phyloP scores from a whole-genome alignment of 2,329 filamentous ascomycete genomes.

The Exophiala dermatitidis region DNA sequence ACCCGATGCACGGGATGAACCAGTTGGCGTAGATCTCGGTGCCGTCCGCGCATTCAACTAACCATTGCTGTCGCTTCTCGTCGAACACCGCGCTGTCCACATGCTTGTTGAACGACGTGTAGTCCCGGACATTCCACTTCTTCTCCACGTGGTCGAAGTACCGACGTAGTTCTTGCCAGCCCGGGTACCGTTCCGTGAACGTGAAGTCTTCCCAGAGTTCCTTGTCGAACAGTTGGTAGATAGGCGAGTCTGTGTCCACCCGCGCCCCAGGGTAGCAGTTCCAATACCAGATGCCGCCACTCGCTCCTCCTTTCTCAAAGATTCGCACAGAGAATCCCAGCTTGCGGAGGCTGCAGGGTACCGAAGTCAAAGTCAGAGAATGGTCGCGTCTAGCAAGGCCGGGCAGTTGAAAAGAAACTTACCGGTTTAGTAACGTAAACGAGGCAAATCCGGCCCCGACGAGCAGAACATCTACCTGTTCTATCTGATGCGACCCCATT shows the following conservation, averaged over 20 bases:
- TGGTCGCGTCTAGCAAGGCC: neutral
- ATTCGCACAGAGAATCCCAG: slow-evolving; percentile 44
- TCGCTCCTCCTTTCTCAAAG: slow-evolving; percentile 46
- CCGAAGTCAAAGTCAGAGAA: neutral
- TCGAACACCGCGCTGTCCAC: slow-evolving; percentile 36
- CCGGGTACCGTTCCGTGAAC: slow-evolving; percentile 37
- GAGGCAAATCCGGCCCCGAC: slow-evolving; percentile 36
- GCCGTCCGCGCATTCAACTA: slow-evolving; percentile 18
- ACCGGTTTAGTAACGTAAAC: slow-evolving; percentile 43
- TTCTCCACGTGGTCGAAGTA: slow-evolving; percentile 41
- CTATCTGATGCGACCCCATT: slow-evolving; percentile 19
- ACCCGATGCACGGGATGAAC: slow-evolving; percentile 37
- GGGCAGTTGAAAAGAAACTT: neutral
- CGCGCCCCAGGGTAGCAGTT: slow-evolving; percentile 37
- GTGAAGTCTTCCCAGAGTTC: slow-evolving; percentile 42
- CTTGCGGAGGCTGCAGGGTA: slow-evolving; percentile 38
- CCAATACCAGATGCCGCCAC: slow-evolving; percentile 36
- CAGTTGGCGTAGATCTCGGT: slow-evolving; percentile 14
- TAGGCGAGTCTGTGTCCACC: slow-evolving; percentile 21
- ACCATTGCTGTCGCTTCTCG: slow-evolving; percentile 21
- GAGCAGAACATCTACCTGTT: slow-evolving; percentile 22
- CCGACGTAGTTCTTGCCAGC: slow-evolving; percentile 32
- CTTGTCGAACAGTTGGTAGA: slow-evolving; percentile 23
- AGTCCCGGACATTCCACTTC: slow-evolving; percentile 34
- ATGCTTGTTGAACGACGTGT: slow-evolving; percentile 32